phyloP scores from a whole-genome alignment of 768 basidiomycete genomes.

The Mycena filopes region DNA sequence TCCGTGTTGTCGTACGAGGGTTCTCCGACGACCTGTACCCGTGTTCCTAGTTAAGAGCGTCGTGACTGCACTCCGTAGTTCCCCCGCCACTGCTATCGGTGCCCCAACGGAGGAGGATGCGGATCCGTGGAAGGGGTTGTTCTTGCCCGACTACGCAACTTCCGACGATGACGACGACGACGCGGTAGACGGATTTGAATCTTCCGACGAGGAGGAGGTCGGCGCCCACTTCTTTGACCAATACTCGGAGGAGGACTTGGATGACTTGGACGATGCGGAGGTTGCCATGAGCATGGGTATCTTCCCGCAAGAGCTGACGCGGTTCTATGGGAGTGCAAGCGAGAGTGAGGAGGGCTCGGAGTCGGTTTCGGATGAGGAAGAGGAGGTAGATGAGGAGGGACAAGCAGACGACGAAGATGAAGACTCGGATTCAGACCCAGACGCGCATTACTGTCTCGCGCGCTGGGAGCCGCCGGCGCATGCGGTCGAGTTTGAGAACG shows the following conservation, averaged over 20 bases:
- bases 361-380: constrained; percentile 33
- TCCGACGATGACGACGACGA: constrained; percentile 43
- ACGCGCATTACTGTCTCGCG: constrained; percentile 51
- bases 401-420: constrained; percentile 35
- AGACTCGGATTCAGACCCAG: constrained; percentile 35
- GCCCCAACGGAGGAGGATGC: constrained; percentile 48
- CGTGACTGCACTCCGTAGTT: constrained; percentile 51
- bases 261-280: constrained; percentile 46
- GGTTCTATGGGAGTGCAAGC: constrained; percentile 25
- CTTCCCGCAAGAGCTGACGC: constrained; percentile 8
- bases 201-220: constrained; percentile 44
- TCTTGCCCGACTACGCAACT: constrained; percentile 58
- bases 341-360: constrained; percentile 30
- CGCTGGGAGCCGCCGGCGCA: constrained; percentile 69
- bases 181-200: constrained; percentile 48
- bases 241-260: constrained; percentile 48
- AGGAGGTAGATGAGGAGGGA: constrained; percentile 39
- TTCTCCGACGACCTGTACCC: constrained; percentile 71
- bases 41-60: constrained; percentile 76
- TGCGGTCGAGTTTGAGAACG: constrained; percentile 41
- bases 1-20: constrained; percentile 72
- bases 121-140: constrained; percentile 81
- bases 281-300: constrained; percentile 20
- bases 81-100: constrained; percentile 38
- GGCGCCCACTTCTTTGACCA: constrained; percentile 46